phyloP scores from a whole-genome alignment of 208 protist genomes.

The Spongospora subterranea region DNA sequence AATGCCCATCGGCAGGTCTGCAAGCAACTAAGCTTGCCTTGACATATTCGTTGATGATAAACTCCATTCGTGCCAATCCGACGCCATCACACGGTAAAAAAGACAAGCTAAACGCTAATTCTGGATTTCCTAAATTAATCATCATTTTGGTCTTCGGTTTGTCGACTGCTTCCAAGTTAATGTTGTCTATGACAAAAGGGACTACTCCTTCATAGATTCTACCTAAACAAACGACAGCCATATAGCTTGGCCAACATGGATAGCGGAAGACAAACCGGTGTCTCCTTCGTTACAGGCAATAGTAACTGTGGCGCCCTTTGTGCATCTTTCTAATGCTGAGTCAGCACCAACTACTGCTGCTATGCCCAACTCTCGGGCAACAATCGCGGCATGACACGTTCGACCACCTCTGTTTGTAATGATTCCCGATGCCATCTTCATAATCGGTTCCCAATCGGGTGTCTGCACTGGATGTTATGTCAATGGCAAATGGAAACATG shows the following conservation, averaged over 20 bases:
- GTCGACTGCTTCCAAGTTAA: neutral
- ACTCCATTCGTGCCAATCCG: conserved; percentile 48
- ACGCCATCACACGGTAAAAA: conserved; percentile 41
- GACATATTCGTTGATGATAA: conserved; percentile 48
- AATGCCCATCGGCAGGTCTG: neutral
- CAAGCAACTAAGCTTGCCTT: neutral
- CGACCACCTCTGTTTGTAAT: conserved; percentile 67
- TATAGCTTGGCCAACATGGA: neutral
- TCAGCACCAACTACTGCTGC: conserved; percentile 67
- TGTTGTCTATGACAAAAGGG: neutral
- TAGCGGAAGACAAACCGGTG: conserved; percentile 6
- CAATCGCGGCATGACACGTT: conserved; percentile 72
- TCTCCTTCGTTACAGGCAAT: conserved; percentile 45
- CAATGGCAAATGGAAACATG: neutral
- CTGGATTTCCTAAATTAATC: conserved; percentile 39
- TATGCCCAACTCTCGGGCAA: conserved; percentile 70
- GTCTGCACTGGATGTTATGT: neutral
- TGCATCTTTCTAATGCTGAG: conserved; percentile 58
- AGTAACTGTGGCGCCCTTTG: conserved; percentile 55
- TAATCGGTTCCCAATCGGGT: conserved; percentile 69
- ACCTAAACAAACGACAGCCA: neutral
- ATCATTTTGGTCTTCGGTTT: conserved; percentile 28
- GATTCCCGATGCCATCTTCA: conserved; percentile 66
- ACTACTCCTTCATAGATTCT: neutral
- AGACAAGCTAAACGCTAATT: conserved; percentile 38